Conservation (phyloP, 768 basidiomycete genomes). For the Leccinellum albellum region DNA sequence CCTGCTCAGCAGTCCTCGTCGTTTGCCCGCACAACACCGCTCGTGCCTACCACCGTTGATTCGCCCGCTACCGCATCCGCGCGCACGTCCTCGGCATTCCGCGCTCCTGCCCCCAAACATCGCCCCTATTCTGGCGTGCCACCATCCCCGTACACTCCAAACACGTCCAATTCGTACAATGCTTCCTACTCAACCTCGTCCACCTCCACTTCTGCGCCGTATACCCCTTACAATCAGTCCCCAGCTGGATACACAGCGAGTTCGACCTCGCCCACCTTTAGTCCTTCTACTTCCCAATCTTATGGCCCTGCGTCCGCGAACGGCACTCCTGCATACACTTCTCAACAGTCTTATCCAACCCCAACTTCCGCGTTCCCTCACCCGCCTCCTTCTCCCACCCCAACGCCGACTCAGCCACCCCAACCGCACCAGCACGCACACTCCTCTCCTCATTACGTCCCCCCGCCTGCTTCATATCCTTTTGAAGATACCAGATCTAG, state of each 20-base stretch:
- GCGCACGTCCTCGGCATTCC: conserved; percentile 11
- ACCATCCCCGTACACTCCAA: conserved; percentile 21
- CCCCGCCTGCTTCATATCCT: conserved; percentile 18
- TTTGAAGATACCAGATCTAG: conserved; percentile 21
- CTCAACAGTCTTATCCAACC: conserved; percentile 18
- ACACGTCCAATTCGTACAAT: conserved; percentile 12
- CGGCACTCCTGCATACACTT: conserved; percentile 9
- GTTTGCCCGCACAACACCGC: conserved; percentile 26
- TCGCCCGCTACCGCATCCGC: conserved; percentile 4
- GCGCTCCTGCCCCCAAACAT: conserved; percentile 18
- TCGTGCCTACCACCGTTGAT: conserved; percentile 30
- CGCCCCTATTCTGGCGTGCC: conserved; percentile 12
- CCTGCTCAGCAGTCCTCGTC: conserved; percentile 11
- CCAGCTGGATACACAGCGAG: conserved; percentile 15
- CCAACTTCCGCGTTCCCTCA: conserved; percentile 28
- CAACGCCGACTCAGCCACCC: conserved; percentile 26
- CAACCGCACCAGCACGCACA: conserved; percentile 20
- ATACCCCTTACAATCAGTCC: conserved; percentile 21
- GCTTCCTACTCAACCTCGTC: conserved; percentile 17
- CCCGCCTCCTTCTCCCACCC: conserved; percentile 29
- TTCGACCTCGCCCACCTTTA: conserved; percentile 24
- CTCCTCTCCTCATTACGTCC: conserved; percentile 21
- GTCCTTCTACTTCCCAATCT: conserved; percentile 18
- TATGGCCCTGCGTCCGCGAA: conserved; percentile 15
- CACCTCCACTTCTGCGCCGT: conserved; percentile 13